These are phyloP conservation scores for Choricystis sp. DNA, from an alignment of 139 green algal species.

Conservation along the genomic window DNA sequence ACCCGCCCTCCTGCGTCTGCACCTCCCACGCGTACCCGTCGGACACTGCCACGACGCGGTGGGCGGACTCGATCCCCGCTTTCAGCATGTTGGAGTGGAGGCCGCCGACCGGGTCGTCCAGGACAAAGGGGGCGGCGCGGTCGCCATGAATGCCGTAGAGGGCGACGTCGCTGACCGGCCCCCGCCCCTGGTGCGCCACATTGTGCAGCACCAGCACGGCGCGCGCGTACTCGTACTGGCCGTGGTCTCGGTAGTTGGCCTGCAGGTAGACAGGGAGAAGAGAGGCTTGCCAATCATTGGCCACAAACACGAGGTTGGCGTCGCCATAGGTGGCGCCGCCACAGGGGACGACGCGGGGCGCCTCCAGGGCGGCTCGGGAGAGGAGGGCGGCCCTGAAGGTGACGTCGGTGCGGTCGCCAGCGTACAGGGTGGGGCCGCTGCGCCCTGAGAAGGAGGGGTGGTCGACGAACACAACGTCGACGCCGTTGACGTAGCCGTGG, in stretches of 20 bases:
- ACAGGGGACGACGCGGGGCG: constrained; percentile 70
- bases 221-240: constrained; percentile 75
- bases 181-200: constrained; percentile 83
- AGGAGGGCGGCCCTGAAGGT: constrained; percentile 62
- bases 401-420: constrained; percentile 45
- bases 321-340: constrained; percentile 66
- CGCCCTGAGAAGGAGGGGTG: constrained; percentile 57
- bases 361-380: constrained; percentile 66
- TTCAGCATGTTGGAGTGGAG: constrained; percentile 99
- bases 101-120: constrained; percentile 82
- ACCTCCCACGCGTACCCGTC: constrained; percentile 91
- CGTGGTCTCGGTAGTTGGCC: constrained; percentile 92
- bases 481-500: constrained; percentile 58
- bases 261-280: constrained; percentile 82
- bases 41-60: constrained; percentile 37
- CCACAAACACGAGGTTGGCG: constrained; percentile 72
- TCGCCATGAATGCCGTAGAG: constrained; percentile 63
- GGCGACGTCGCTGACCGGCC: constrained; percentile 61
- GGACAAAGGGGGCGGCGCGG: constrained; percentile 43
- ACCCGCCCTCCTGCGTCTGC: constrained; percentile 88
- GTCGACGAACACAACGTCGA: constrained; percentile 88
- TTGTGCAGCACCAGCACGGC: constrained; percentile 80
- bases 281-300: constrained; percentile 88
- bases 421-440: constrained; percentile 54
- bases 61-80: constrained; percentile 63